Base-by-base conservation (phyloP, 2,329 filamentous ascomycete species). In the Botrytis hyacinthi region DNA sequence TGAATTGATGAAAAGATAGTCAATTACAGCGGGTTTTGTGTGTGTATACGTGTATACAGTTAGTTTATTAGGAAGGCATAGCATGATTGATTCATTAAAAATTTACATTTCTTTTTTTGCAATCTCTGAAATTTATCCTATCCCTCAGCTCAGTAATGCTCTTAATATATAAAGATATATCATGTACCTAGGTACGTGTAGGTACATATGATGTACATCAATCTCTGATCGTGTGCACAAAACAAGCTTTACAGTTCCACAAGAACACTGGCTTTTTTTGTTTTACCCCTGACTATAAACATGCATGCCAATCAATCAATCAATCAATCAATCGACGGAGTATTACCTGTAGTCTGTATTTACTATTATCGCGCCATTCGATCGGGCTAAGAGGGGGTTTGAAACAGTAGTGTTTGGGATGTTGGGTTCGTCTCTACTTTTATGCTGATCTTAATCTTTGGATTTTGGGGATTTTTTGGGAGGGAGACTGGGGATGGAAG, bases 1-100 rank as follows among this genome's bases (percentile, higher is more conserved):
- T 67, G 51, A 44, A 32, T 32, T 48, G 37, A 40, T 63, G 26
- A 48, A 60, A 35, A 61, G 42, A 69, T 37, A 60, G 35, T 60
- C 62, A 54, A 72, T 61, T 63, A 16, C 18, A 68, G 48, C 42
- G 42, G n/a, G 68, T 16, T 61, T 71, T 46, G 68, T 35, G 42
- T 40, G 32, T 65, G 70, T 71, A 42, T 40, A 37, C 48, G 62
- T 69, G 71, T 60, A 69, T 69, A 66, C 60, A 66, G 59, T 71
- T 61, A 40, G 40, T 71, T 72, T 62, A 44, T 46, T 61, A 59
- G 60, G 70, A 37, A 72, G 61, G 70, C 70, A 72, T 66, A 59
- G 61, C 70, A 72, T 72, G 46, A 72, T 66, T 54, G 65, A 54
- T 68, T 10, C 48, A 71, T 71, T 42, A 12, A 65, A 59, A 37